These are phyloP conservation scores for Pezicula radicicola DNA, from an alignment of 2,329 filamentous ascomycete species.

Conservation along the genomic window DNA sequence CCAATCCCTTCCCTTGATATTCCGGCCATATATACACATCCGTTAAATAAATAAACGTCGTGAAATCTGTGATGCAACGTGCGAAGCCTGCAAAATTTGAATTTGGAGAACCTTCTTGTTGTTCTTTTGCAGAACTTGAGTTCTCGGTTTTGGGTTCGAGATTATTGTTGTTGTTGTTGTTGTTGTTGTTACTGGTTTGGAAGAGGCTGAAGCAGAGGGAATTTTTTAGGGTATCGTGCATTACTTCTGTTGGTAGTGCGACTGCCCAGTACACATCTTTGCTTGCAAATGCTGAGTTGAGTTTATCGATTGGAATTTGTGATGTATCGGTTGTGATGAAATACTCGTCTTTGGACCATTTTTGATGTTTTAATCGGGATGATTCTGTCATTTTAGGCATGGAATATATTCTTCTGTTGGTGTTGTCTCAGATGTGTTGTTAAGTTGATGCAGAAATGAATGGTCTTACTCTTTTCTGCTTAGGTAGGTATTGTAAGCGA, in stretches of 20 bases:
- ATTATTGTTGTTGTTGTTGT: slow-evolving; percentile 24
- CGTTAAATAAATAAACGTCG: slow-evolving; percentile 65
- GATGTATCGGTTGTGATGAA: slow-evolving; percentile 57
- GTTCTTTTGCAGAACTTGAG: too few species aligned
- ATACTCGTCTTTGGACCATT: slow-evolving; percentile 50
- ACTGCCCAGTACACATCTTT: slow-evolving; percentile 61
- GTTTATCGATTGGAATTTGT: slow-evolving; percentile 47
- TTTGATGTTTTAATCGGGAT: neutral
- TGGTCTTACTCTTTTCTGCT: too few species aligned
- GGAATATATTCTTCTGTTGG: too few species aligned
- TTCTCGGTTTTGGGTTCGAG: neutral
- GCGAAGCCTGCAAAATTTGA: slow-evolving; percentile 46
- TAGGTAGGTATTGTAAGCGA: too few species aligned
- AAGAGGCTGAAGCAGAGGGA: slow-evolving; percentile 60
- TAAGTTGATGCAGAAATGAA: too few species aligned
- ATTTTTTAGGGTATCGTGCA: slow-evolving; percentile 49
- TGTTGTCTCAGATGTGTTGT: too few species aligned
- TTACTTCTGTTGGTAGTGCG: slow-evolving; percentile 41
- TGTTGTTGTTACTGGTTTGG: slow-evolving; percentile 24
- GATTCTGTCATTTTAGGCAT: too few species aligned
- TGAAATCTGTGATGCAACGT: slow-evolving; percentile 64
- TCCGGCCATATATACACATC: slow-evolving; percentile 62
- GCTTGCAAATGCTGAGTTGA: slow-evolving; percentile 52
- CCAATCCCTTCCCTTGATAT: slow-evolving; percentile 59
- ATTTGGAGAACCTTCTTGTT: neutral